Percentiles rank a stretch among this genome's conserved stretches.
Conservation (phyloP, 768 basidiomycete genomes). For the Porpolomopsis calyptriformis region DNA sequence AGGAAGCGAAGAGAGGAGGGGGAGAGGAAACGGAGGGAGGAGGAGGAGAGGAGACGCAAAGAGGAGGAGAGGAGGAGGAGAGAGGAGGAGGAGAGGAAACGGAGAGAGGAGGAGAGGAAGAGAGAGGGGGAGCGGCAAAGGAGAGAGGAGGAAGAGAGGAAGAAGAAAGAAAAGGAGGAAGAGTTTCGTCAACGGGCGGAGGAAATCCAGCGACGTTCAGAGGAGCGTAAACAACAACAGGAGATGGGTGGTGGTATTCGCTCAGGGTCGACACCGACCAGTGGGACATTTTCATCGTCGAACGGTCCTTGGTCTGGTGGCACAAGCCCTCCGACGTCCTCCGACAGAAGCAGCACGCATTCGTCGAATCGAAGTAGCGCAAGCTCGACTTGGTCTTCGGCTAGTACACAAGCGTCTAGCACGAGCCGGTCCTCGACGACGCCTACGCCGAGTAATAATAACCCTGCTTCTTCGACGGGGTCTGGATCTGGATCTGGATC, state of each 20-base stretch:
- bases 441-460: not conserved
- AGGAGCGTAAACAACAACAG: slow-evolving; percentile 37
- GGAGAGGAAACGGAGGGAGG: slow-evolving; percentile 17
- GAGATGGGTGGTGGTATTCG: slow-evolving; percentile 18
- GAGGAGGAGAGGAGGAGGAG: slow-evolving; percentile 17
- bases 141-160: slow-evolving; percentile 25
- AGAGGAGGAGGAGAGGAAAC: slow-evolving; percentile 18
- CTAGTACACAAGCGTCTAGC: slow-evolving; percentile 6
- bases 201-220: slow-evolving; percentile 30
- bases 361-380: slow-evolving; percentile 7
- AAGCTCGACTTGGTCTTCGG: slow-evolving; percentile 5
- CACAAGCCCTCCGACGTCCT: slow-evolving; percentile 21
- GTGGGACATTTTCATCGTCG: not conserved
- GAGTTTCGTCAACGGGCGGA: slow-evolving; percentile 35
- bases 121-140: slow-evolving; percentile 23
- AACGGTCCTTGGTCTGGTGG: slow-evolving; percentile 18
- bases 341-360: slow-evolving; percentile 21
- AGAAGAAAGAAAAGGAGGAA: slow-evolving; percentile 24
- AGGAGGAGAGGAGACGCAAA: slow-evolving; percentile 22
- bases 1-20: slow-evolving; percentile 15
- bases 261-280: not conserved
- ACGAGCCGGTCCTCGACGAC: not conserved
- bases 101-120: slow-evolving; percentile 20
- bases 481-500: not conserved
- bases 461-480: not conserved